Percentiles rank a stretch among this genome's conserved stretches.
These are phyloP conservation scores for Dysphania ambrosioides DNA, from an alignment of 148 eudicot genomes.

Conservation along the genomic window DNA sequence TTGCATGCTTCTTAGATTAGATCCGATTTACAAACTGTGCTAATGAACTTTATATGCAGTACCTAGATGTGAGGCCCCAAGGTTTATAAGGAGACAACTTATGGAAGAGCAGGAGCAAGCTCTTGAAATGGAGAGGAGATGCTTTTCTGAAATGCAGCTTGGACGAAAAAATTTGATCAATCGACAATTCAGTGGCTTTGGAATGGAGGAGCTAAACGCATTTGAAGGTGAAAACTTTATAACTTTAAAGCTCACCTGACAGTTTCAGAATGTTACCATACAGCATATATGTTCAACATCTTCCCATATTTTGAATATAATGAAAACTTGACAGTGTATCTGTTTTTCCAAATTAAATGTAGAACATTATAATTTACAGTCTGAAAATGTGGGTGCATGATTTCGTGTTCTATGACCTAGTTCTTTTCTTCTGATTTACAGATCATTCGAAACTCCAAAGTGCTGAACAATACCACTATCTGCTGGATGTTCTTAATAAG, in stretches of 20 bases:
- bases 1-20: background rate
- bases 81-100: constrained; percentile 43
- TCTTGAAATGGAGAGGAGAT: constrained; percentile 46
- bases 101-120: constrained; percentile 53
- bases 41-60: constrained; percentile 19
- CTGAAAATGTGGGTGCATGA: background rate
- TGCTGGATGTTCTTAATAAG: constrained; percentile 35
- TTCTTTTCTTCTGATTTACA: constrained; percentile 18
- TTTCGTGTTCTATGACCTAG: background rate
- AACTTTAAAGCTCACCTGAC: background rate
- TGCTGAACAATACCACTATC: constrained; percentile 27
- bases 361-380: no score
- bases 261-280: no score
- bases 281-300: background rate
- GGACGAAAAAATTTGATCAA: constrained; percentile 27
- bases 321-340: no score
- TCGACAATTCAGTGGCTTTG: constrained; percentile 34
- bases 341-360: no score
- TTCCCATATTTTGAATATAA: no score
- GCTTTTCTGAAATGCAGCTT: constrained; percentile 46
- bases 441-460: constrained; percentile 33
- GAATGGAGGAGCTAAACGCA: constrained; percentile 37
- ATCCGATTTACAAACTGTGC: background rate
- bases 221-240: constrained; percentile 37
- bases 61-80: constrained; percentile 41